phyloP scores from a whole-genome alignment of 1,139 yeast species.

The Kodamaea ohmeri region DNA sequence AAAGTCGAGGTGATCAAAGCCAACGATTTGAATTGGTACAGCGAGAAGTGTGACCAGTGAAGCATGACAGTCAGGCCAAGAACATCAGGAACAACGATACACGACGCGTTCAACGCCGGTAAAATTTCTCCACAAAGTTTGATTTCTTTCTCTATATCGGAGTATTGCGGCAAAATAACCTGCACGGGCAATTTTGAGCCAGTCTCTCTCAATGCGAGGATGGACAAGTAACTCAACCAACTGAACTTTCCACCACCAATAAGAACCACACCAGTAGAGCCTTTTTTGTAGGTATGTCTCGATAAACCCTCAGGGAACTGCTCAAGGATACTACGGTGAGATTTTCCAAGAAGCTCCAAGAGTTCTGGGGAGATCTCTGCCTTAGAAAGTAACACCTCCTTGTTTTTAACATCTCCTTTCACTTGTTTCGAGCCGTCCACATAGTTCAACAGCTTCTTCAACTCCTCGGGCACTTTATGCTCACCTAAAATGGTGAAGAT shows the following conservation, averaged over 20 bases:
- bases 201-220: constrained; percentile 32
- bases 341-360: constrained; percentile 23
- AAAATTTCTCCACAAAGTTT: constrained; percentile 17
- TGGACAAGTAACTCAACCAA: constrained; percentile 39
- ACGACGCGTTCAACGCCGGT: constrained; percentile 18
- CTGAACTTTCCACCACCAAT: constrained; percentile 41
- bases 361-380: constrained; percentile 27
- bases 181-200: constrained; percentile 41
- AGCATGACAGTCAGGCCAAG: constrained; percentile 35
- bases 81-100: constrained; percentile 31
- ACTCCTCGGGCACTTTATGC: constrained; percentile 14
- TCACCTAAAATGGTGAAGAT: constrained; percentile 17
- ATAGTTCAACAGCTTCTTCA: constrained; percentile 24
- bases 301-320: constrained; percentile 28
- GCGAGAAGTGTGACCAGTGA: constrained; percentile 30
- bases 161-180: constrained; percentile 33
- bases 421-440: constrained; percentile 23
- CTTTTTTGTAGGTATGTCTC: constrained; percentile 24
- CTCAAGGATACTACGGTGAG: constrained; percentile 25
- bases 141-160: constrained; percentile 25
- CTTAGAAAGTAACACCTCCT: constrained; percentile 29
- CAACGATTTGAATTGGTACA: constrained; percentile 42
- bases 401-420: constrained; percentile 24
- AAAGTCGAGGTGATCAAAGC: constrained; percentile 41
- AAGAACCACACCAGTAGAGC: constrained; percentile 33